phyloP scores from a whole-genome alignment of 2,329 filamentous ascomycete species.

The Sporothrix sp. region DNA sequence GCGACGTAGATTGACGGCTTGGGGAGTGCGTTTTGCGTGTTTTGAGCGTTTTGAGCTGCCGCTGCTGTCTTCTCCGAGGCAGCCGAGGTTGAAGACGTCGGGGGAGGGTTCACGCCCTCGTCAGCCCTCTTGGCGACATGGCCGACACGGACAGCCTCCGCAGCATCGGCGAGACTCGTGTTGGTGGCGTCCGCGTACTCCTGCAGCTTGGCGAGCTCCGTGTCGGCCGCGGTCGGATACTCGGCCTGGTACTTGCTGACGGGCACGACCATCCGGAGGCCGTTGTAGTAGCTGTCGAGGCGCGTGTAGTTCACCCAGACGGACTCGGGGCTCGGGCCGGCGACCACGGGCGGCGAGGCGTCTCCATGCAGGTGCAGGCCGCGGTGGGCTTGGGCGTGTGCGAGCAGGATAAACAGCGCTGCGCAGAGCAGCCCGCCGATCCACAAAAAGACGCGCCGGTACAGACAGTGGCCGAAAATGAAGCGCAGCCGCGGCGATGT shows the following conservation, averaged over 20 bases:
- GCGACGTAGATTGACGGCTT: conserved; percentile 51
- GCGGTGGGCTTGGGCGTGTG: conserved; percentile 17
- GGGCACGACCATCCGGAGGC: conserved; percentile 60
- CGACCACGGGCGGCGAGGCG: conserved; percentile 20
- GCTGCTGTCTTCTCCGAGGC: no score
- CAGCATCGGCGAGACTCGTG: conserved; percentile 23
- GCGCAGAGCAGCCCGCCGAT: conserved; percentile 26
- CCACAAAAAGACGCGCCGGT: conserved; percentile 44
- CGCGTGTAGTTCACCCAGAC: conserved; percentile 33
- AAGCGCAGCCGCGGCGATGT: conserved; percentile 17
- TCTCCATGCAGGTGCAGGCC: conserved; percentile 18
- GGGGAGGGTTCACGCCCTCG: no score
- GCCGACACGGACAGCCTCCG: not conserved
- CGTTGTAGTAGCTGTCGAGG: conserved; percentile 71
- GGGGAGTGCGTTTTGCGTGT: conserved; percentile 29
- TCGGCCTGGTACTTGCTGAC: conserved; percentile 58
- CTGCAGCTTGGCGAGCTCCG: conserved; percentile 4
- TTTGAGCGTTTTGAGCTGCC: no score
- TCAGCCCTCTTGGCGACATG: not conserved
- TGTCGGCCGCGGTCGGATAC: conserved; percentile 47
- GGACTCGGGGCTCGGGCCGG: conserved; percentile 20
- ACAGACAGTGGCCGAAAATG: conserved; percentile 42
- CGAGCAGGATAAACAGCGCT: conserved; percentile 19
- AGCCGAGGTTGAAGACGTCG: not conserved
- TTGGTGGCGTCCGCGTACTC: conserved; percentile 8